These are phyloP conservation scores for Tarenaya hassleriana DNA, from an alignment of 345 rosid species.

Conservation along the genomic window DNA sequence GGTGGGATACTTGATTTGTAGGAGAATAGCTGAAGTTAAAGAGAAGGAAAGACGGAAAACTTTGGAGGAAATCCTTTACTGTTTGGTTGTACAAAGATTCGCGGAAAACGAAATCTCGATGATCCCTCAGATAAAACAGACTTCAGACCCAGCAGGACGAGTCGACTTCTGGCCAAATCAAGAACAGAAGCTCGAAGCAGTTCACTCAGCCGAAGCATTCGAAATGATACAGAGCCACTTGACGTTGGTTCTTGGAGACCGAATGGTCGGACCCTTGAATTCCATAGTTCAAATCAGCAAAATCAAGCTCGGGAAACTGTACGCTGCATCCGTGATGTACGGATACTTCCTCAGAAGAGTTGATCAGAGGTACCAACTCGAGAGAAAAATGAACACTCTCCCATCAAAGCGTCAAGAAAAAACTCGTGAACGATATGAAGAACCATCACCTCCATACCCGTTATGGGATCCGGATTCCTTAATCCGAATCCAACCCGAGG, in stretches of 20 bases:
- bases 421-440: slow-evolving; percentile 35
- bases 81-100: slow-evolving; percentile 68
- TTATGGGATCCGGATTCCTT: slow-evolving; percentile 78
- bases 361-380: slow-evolving; percentile 82
- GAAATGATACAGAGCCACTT: slow-evolving; percentile 92
- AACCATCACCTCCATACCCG: slow-evolving; percentile 38
- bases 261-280: slow-evolving; percentile 64
- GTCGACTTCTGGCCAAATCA: slow-evolving; percentile 95
- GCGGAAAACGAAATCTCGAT: slow-evolving; percentile 55
- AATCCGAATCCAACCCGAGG: slow-evolving; percentile 48
- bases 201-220: slow-evolving; percentile 87
- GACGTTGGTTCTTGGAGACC: slow-evolving; percentile 67
- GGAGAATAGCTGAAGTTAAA: slow-evolving; percentile 86
- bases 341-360: slow-evolving; percentile 90
- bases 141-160: slow-evolving; percentile 71
- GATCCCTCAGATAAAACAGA: slow-evolving; percentile 62
- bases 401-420: slow-evolving; percentile 50
- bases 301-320: slow-evolving; percentile 80
- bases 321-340: slow-evolving; percentile 90
- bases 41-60: slow-evolving; percentile 64
- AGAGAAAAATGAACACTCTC: slow-evolving; percentile 76
- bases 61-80: slow-evolving; percentile 78
- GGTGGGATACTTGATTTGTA: slow-evolving; percentile 16
- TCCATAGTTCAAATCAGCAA: slow-evolving; percentile 71
- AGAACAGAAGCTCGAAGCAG: slow-evolving; percentile 71